Evolutionary conservation across 2,329 filamentous ascomycete genomes (phyloP), one percentile per base, ranked within the genome.

Genomic region (Clarireedia homoeocarpa): DNA sequence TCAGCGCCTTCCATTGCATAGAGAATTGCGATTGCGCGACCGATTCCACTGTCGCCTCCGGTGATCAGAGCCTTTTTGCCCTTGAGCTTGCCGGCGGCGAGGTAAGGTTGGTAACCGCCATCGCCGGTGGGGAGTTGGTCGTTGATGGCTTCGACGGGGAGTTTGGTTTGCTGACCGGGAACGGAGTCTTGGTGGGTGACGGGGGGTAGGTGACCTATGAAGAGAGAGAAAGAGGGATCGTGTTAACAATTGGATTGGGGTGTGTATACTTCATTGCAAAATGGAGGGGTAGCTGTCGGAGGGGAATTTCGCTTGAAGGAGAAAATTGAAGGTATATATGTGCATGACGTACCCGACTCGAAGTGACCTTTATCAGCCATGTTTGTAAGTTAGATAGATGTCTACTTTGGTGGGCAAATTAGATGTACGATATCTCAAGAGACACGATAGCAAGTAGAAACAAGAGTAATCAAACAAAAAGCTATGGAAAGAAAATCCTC

Each of bases 1-100:
- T 88, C 82, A 14, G 87, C 88, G 5, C 88, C 89, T 71, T 94
- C 89, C 78, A 89, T 86, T 40, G 88, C 88, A 64, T 86, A 94
- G 0, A 94, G 76, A 15, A 92, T 78, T 1, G 89, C 87, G 1
- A 85, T 81, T 1, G 89, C 84, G 39, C 87, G 82, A 6, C 89
- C 88, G 61, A 94, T 92, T 1, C 89, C 88, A 6, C 81, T 85
- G 70, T 92, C 88, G 3, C 89, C 89, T 15, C 88, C 88, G 0
- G 89, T 92, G 65, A 94, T 92, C 57, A 94, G 71, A 6, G 88
- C 88, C 58, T 82, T 87, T 71, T 86, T 88, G 59, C 83, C 88
- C 65, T 81, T 72, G 6, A 94, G 80, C 73, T 94, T 95, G 49
- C 83, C 84, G 1, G 88, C 86, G 4, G 86, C 81, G 67, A 84